Base-by-base conservation (phyloP, 2,329 filamentous ascomycete genomes). In the Calonectria pseudoreteaudii region DNA sequence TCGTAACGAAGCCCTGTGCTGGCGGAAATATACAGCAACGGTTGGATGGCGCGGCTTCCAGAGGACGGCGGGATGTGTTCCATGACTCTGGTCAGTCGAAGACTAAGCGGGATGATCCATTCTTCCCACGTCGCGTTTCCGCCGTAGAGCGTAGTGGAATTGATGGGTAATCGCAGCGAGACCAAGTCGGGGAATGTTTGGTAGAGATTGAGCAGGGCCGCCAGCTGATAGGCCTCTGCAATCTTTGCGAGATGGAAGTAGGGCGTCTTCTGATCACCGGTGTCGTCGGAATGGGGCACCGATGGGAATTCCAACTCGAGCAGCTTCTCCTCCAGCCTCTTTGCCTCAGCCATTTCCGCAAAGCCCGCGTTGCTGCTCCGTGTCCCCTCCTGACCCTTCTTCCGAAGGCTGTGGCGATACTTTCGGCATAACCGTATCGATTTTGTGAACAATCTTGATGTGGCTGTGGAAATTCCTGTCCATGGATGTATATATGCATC, bases 171-270 rank as follows among this genome's bases (percentile, higher is more conserved):
- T 2, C 83, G 78, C 1, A 82, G 56, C 0, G 82, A 78, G 2
- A 84, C 83, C 1, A 85, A 76, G 14, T 85, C 83, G 0, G 84
- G 84, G 3, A 85, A 85, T 0, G 85, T 86, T 73, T 86, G 82
- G 76, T 86, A 86, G 0, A 86, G 81, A 31, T 86, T 85, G 1
- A 86, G 74, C 5, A 86, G 68, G 0, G 85, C 83, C 1, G 83
- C 81, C 7, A 86, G 76, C 31, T 84, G 82, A 50, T 86, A 86
- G 0, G 84, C 85, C 70, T 86, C 85, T n/a, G 85, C 84, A 1
- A 85, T 82, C 10, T 80, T 76, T 1, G 81, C 79, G 0, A 86
- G 82, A 56, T 86, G 84, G 2, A 78, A 70, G 1, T 76, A 74
- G 0, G 82, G 84, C 1, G 79, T 80, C 4, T 72, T 71, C 23